Base-by-base conservation (phyloP, 352 stramenopile species). In the Pythium chondricola region DNA sequence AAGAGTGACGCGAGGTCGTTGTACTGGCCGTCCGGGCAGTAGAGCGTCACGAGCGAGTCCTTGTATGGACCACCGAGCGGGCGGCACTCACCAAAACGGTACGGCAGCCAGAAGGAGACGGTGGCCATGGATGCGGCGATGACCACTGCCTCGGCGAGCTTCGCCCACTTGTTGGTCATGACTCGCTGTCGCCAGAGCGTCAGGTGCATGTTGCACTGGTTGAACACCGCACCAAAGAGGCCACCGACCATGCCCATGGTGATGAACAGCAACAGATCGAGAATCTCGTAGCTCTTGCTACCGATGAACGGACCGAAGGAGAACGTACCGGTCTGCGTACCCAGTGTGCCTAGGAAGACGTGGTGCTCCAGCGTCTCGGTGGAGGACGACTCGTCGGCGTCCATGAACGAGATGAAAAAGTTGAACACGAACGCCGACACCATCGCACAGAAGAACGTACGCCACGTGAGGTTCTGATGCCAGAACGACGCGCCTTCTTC, bases 401-500 rank as follows among this genome's bases (percentile, higher is more conserved):
- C 73, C 49, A 84, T 76, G 46, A 85, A 77, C 6, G 83, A 92
- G 51, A 92, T 75, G 59, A 92, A 90, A 43, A 93, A 82, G 55
- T 93, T 87, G 31, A 96, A 69, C 27, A 82, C 70, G 45, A 93
- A 94, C 2, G 83, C 79, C 21, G 76, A 86, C 17, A 93, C 74
- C 90, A 99, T 98, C 11, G 95, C 92, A 63, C 94, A 98, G 60
- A 98, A 98, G 56, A 98, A 98, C 9, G 88, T 95, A 41, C 95
- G 75, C 96, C 96, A 99, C 18, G 96, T 99, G 11, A 99, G 77
- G 53, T 96, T 97, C 41, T 97, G 96, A 41, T 95, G 95, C 96
- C 96, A 99, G 69, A 98, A 99, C 13, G 89, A 98, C 5, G 96
- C 92, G 33, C 95, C 95, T 74, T 99, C 97, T 66, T 99, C 97